A percentile compares a stretch with the other conserved stretches of the same genome.
Evolutionary conservation across 2,329 filamentous ascomycete species (phyloP).

Genomic region (Hymenoscyphus albidus): DNA sequence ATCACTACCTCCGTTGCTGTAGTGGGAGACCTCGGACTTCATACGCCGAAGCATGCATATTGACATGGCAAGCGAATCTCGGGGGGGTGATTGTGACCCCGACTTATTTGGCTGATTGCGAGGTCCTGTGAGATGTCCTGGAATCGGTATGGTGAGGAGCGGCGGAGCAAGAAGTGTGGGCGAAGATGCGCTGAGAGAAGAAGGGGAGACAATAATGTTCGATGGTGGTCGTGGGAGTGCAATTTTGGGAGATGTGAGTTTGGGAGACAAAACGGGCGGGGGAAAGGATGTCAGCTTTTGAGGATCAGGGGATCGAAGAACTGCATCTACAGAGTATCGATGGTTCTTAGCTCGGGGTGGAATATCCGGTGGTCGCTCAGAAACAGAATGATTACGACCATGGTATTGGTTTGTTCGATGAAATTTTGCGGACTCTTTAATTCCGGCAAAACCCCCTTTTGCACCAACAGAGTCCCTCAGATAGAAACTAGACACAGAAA

Average conservation of each 20-base stretch:
- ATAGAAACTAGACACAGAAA: slow-evolving; percentile 24
- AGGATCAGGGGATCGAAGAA: not conserved
- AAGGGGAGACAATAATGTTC: slow-evolving; percentile 16
- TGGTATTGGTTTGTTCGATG: slow-evolving; percentile 12
- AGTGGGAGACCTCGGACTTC: slow-evolving; percentile 23
- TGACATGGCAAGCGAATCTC: slow-evolving; percentile 13
- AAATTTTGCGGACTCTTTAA: slow-evolving; percentile 8
- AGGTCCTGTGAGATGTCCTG: slow-evolving; percentile 22
- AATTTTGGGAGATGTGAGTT: not conserved
- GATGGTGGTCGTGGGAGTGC: slow-evolving; percentile 8
- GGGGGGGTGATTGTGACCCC: slow-evolving; percentile 9
- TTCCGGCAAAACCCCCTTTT: slow-evolving; percentile 25
- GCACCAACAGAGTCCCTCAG: slow-evolving; percentile 13
- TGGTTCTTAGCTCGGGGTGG: not conserved
- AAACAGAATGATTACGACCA: slow-evolving; percentile 16
- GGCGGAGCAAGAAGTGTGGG: slow-evolving; percentile 18
- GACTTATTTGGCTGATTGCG: slow-evolving; percentile 15
- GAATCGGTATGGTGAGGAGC: slow-evolving; percentile 21
- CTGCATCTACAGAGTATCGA: not conserved
- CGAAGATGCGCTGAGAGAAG: slow-evolving; percentile 5
- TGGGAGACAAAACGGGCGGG: slow-evolving; percentile 6
- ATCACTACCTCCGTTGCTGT: slow-evolving; percentile 10
- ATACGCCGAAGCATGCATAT: slow-evolving; percentile 23
- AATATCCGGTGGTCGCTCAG: not conserved
- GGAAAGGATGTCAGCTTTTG: slow-evolving; percentile 14